phyloP scores from a whole-genome alignment of 352 stramenopile genomes.

The Phytopythium ostracodes region DNA sequence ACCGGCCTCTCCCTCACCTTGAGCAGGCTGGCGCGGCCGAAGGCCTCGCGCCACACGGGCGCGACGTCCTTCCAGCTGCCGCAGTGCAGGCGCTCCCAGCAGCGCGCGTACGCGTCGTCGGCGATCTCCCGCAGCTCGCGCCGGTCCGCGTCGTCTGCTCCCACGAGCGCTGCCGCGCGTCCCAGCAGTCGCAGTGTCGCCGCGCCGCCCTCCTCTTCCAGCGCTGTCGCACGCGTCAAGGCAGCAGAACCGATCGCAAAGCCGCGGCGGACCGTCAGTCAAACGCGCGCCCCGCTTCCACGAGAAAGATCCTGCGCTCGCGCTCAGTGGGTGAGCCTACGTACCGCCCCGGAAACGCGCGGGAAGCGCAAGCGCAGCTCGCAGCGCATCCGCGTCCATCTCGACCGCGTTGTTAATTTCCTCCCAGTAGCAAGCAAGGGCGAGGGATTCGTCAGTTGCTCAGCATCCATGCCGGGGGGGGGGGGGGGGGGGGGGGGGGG shows the following conservation, averaged over 20 bases:
- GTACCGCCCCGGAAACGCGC: constrained; percentile 24
- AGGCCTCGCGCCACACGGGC: constrained; percentile 54
- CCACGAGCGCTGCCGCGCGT: constrained; percentile 9
- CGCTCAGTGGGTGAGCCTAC: background rate
- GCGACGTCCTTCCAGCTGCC: constrained; percentile 64
- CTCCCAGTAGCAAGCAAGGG: background rate
- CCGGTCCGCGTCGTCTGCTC: background rate
- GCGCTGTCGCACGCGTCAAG: constrained; percentile 18
- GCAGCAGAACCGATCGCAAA: background rate
- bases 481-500: too few species aligned
- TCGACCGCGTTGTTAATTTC: background rate
- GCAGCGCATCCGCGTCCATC: constrained; percentile 6
- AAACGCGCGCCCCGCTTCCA: background rate
- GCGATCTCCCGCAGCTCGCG: constrained; percentile 13
- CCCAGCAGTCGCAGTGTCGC: constrained; percentile 38
- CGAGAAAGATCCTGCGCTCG: constrained; percentile 5
- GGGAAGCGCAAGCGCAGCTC: constrained; percentile 9
- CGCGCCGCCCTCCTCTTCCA: constrained; percentile 38
- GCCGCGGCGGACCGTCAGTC: background rate
- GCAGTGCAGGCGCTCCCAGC: constrained; percentile 74
- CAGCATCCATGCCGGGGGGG: background rate
- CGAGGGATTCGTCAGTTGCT: too few species aligned
- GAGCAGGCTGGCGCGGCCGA: constrained; percentile 48
- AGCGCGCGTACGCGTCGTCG: constrained; percentile 43
- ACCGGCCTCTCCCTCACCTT: too few species aligned